A percentile compares a stretch with the other conserved stretches of the same genome.
Evolutionary conservation across 306 rosid genomes (phyloP).

Genomic region (Glycine latifolia): DNA sequence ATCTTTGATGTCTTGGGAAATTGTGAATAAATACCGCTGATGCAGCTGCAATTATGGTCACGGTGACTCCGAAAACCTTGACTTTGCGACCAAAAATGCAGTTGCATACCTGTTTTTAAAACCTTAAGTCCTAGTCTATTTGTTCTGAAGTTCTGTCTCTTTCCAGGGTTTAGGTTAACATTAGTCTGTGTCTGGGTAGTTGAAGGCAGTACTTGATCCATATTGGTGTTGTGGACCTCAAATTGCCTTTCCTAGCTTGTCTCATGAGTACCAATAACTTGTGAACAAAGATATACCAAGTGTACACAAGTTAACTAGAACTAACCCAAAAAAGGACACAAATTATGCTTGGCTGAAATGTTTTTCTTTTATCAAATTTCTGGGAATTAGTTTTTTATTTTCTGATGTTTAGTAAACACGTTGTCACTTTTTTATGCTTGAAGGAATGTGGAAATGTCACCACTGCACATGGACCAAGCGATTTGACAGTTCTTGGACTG

Average conservation of each 20-base stretch:
- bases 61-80: too few relatives aligned
- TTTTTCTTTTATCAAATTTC: slow-evolving; percentile 27
- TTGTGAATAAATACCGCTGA: not conserved
- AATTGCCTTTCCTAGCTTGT: slow-evolving; percentile 22
- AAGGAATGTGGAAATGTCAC: slow-evolving; percentile 66
- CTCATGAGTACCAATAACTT: not conserved
- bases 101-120: too few relatives aligned
- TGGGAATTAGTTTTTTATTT: slow-evolving; percentile 32
- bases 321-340: slow-evolving; percentile 10
- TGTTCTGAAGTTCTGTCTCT: slow-evolving; percentile 16
- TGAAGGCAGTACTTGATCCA: slow-evolving; percentile 7
- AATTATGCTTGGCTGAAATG: not conserved
- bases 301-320: not conserved
- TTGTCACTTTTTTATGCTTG: slow-evolving; percentile 51
- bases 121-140: not conserved
- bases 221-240: slow-evolving; percentile 17
- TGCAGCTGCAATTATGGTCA: too few relatives aligned
- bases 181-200: slow-evolving; percentile 14
- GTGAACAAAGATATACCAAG: slow-evolving; percentile 22
- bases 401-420: slow-evolving; percentile 37
- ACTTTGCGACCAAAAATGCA: too few relatives aligned
- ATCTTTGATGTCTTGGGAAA: too few relatives aligned
- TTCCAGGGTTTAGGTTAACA: not conserved
- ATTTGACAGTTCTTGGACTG: slow-evolving; percentile 48
- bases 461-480: slow-evolving; percentile 63